phyloP scores from a whole-genome alignment of 2,329 filamentous ascomycete species.

The Exophiala dermatitidis region DNA sequence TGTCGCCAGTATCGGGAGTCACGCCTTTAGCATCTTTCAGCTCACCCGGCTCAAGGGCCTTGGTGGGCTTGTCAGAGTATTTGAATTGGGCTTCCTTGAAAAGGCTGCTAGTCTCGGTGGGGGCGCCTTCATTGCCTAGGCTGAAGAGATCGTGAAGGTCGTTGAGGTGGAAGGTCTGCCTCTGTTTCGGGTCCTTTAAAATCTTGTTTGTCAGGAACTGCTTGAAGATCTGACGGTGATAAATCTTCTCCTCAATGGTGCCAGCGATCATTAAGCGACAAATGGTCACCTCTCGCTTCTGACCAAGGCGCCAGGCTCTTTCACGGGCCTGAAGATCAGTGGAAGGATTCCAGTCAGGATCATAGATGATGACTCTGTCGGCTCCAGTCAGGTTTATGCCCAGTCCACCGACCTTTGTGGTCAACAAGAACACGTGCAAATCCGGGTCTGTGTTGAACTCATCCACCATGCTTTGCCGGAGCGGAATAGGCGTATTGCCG shows the following conservation, averaged over 20 bases:
- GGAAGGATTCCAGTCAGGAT: slow-evolving; percentile 97
- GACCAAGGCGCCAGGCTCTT: slow-evolving; percentile 88
- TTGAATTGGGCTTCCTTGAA: slow-evolving; percentile 83
- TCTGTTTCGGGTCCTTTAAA: slow-evolving; percentile 85
- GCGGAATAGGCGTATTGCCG: slow-evolving; percentile 78
- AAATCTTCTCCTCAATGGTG: slow-evolving; percentile 98
- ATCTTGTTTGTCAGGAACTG: slow-evolving; percentile 97
- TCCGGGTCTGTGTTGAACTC: slow-evolving; percentile 77
- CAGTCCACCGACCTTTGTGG: slow-evolving; percentile 88
- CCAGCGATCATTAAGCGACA: slow-evolving; percentile 97
- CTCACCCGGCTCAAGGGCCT: background rate
- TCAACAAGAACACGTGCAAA: slow-evolving; percentile 83
- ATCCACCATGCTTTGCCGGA: slow-evolving; percentile 83
- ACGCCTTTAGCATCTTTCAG: slow-evolving; percentile 27
- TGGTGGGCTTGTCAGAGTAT: slow-evolving; percentile 40
- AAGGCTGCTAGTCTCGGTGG: slow-evolving; percentile 75
- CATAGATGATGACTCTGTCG: slow-evolving; percentile 93
- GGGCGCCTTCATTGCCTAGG: slow-evolving; percentile 60
- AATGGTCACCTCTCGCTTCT: slow-evolving; percentile 90
- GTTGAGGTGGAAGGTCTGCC: slow-evolving; percentile 79
- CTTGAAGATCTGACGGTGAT: slow-evolving; percentile 97
- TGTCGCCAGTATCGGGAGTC: slow-evolving; percentile 23
- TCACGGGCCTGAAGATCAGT: slow-evolving; percentile 94
- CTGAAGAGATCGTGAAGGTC: slow-evolving; percentile 91
- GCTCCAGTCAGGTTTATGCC: slow-evolving; percentile 93